Conservation (phyloP, 1,284 basidiomycete species). For the Mycena citricolor region DNA sequence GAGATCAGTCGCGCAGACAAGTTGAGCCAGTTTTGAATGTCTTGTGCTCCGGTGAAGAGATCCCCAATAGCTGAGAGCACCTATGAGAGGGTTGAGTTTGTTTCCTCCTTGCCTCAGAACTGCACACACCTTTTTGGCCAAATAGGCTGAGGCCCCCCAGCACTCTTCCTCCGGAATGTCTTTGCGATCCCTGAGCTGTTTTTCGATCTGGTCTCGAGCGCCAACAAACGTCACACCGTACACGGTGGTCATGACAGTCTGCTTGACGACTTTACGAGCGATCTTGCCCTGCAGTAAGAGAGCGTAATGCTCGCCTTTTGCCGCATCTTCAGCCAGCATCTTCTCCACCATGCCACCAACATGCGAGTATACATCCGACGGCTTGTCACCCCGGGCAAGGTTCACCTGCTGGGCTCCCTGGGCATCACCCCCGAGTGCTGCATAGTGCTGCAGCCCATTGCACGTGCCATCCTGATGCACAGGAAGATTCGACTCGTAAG, state of each 20-base stretch:
- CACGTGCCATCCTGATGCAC: slow-evolving; percentile 99
- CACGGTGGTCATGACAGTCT: slow-evolving; percentile 99
- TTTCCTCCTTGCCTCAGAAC: too few species aligned
- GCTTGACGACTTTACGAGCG: slow-evolving; percentile 95
- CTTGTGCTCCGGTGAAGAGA: slow-evolving; percentile 88
- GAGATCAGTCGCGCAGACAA: slow-evolving; percentile 82
- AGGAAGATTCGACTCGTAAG: slow-evolving; percentile 78
- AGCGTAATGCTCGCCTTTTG: slow-evolving; percentile 58
- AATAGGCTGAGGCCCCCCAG: slow-evolving; percentile 79
- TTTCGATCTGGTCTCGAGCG: slow-evolving; percentile 93
- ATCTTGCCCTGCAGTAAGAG: slow-evolving; percentile 77
- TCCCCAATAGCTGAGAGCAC: slow-evolving; percentile 87
- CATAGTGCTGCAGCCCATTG: slow-evolving; percentile 98
- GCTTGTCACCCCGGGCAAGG: slow-evolving; percentile 80
- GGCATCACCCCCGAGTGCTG: slow-evolving; percentile 92
- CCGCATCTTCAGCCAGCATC: slow-evolving; percentile 42
- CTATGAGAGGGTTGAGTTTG: slow-evolving; percentile 40
- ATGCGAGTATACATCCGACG: slow-evolving; percentile 94
- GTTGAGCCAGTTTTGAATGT: slow-evolving; percentile 92
- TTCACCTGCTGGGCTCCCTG: slow-evolving; percentile 94
- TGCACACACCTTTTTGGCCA: slow-evolving; percentile 68
- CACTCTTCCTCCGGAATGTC: slow-evolving; percentile 74
- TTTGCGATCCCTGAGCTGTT: slow-evolving; percentile 78
- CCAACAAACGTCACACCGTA: slow-evolving; percentile 98
- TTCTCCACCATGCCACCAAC: slow-evolving; percentile 84